phyloP scores from a whole-genome alignment of 129 eudicot species.

The Flaveria brownii region DNA sequence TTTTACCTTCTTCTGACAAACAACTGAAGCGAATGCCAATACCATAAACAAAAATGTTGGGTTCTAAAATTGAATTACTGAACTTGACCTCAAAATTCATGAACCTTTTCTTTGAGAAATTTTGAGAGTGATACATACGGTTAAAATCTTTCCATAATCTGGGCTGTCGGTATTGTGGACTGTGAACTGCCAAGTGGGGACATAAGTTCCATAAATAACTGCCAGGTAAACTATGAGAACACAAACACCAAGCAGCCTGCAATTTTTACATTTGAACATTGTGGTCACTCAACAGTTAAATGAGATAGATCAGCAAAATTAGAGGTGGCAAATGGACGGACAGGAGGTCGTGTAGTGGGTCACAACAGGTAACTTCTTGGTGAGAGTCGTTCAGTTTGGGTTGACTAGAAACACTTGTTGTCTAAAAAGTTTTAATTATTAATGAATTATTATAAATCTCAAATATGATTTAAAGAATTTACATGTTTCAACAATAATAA shows the following conservation, averaged over 20 bases:
- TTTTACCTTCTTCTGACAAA: not conserved
- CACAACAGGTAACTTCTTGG: constrained; percentile 13
- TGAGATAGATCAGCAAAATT: not conserved
- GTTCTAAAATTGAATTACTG: not conserved
- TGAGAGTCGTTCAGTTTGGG: not conserved
- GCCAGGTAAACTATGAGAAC: constrained; percentile 59
- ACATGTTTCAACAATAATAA: not conserved
- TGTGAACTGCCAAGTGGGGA: constrained; percentile 83
- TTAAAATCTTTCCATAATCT: constrained; percentile 66
- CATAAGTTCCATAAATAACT: constrained; percentile 65
- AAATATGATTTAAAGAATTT: not conserved
- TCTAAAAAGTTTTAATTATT: not conserved
- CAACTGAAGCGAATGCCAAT: not conserved
- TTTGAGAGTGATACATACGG: constrained; percentile 43
- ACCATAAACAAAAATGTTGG: not conserved
- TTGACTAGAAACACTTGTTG: not conserved
- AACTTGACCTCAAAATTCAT: constrained; percentile 21
- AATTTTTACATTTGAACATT: constrained; percentile 24
- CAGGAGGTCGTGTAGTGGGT: not conserved
- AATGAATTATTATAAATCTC: not conserved
- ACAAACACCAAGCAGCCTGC: constrained; percentile 61
- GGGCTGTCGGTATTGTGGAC: constrained; percentile 53
- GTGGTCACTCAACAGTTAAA: constrained; percentile 2
- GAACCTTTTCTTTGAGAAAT: not conserved
- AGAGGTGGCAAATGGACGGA: not conserved